phyloP scores from a whole-genome alignment of 2,329 filamentous ascomycete genomes.

The Calonectria pauciramosa region DNA sequence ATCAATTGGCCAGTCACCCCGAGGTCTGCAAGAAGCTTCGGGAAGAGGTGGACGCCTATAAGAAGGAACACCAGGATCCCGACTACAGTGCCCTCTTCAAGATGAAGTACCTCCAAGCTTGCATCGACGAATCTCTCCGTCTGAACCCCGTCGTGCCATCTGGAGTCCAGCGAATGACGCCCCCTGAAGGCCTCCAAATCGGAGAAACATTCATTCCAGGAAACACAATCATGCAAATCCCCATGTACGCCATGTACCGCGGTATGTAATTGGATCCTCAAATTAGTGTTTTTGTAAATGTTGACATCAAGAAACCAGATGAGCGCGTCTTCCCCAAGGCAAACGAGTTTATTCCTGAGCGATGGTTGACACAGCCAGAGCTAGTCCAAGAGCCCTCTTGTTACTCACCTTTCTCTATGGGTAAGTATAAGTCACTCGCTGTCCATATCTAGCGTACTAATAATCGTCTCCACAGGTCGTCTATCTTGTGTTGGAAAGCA shows the following conservation, averaged over 20 bases:
- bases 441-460: neutral
- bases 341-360: constrained; percentile 49
- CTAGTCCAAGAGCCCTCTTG: constrained; percentile 41
- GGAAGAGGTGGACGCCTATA: constrained; percentile 7
- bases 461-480: constrained; percentile 37
- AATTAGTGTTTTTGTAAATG: too few relatives aligned
- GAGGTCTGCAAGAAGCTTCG: constrained; percentile 17
- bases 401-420: constrained; percentile 46
- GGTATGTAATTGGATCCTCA: neutral
- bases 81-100: constrained; percentile 2
- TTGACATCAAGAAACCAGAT: constrained; percentile 26
- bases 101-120: constrained; percentile 47
- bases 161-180: constrained; percentile 51
- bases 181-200: constrained; percentile 52
- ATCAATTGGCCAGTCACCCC: constrained; percentile 47
- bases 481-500: constrained; percentile 54
- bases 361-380: constrained; percentile 50
- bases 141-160: constrained; percentile 52
- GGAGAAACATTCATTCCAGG: constrained; percentile 52
- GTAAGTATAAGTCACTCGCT: constrained; percentile 25
- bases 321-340: constrained; percentile 19
- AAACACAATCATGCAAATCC: constrained; percentile 48
- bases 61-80: constrained; percentile 8
- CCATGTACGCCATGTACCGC: constrained; percentile 30
- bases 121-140: constrained; percentile 55